These are phyloP conservation scores for Byssothecium circinans DNA, from an alignment of 2,329 filamentous ascomycete genomes.

Conservation along the genomic window DNA sequence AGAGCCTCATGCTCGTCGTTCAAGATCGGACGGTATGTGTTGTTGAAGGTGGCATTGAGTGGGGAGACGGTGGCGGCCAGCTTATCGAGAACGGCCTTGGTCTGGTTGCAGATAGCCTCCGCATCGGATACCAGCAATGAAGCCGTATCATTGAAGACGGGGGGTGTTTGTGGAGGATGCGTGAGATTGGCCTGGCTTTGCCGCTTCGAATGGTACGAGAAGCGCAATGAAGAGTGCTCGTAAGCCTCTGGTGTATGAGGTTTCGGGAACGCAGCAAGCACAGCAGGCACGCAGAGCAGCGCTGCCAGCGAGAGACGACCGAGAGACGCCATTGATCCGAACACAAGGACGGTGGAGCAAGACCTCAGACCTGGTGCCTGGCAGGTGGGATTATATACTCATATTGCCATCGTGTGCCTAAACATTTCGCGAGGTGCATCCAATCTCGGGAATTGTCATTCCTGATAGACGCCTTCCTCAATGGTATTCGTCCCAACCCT, in stretches of 20 bases:
- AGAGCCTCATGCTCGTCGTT: neutral
- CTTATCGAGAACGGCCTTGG: neutral
- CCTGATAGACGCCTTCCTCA: no score
- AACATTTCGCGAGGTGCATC: no score
- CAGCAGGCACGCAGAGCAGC: neutral
- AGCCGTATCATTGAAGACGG: constrained; percentile 2
- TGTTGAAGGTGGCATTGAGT: neutral
- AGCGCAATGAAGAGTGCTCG: neutral
- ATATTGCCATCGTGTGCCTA: no score
- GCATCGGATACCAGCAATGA: neutral
- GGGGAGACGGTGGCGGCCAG: neutral
- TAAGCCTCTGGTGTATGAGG: neutral
- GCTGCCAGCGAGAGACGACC: neutral
- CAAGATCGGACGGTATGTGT: neutral
- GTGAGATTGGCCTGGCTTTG: neutral
- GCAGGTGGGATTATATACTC: no score
- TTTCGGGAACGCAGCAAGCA: neutral
- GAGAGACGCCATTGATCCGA: neutral
- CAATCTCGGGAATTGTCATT: no score
- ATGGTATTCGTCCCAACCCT: no score
- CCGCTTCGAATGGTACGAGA: neutral
- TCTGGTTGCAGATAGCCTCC: neutral
- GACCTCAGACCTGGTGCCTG: no score
- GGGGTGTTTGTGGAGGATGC: neutral
- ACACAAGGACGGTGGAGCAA: no score